These are phyloP conservation scores for Trichosanthes cucumerina DNA, from an alignment of 306 rosid species.

Conservation along the genomic window DNA sequence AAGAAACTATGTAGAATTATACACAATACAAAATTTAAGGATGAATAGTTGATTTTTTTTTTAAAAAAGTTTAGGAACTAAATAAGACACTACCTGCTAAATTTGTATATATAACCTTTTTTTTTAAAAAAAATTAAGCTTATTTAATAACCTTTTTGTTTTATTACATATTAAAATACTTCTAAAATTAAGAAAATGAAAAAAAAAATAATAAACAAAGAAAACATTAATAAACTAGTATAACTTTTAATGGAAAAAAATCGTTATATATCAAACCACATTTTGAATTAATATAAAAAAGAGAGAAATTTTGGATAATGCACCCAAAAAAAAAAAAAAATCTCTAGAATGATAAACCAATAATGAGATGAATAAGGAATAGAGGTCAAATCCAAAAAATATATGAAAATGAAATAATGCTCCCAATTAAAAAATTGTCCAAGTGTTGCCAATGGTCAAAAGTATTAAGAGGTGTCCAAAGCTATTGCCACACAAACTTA, in stretches of 20 bases:
- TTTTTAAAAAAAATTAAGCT: no score
- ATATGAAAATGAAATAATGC: background rate
- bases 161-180: background rate
- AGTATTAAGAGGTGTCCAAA: background rate
- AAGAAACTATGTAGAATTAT: no score
- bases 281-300: background rate
- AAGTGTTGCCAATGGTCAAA: background rate
- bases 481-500: background rate
- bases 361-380: conserved; percentile 4
- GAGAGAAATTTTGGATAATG: background rate
- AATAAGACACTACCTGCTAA: no score
- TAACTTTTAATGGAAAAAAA: no score
- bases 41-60: no score
- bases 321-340: background rate
- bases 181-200: no score
- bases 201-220: no score
- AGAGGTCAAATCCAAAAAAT: background rate
- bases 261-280: background rate
- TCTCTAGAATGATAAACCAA: background rate
- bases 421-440: background rate
- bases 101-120: no score
- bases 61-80: no score
- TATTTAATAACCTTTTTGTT: background rate
- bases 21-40: no score
- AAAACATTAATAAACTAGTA: no score